These are phyloP conservation scores for Blakeslea trispora DNA, from an alignment of 371 early-diverging fungal genomes.

Conservation along the genomic window DNA sequence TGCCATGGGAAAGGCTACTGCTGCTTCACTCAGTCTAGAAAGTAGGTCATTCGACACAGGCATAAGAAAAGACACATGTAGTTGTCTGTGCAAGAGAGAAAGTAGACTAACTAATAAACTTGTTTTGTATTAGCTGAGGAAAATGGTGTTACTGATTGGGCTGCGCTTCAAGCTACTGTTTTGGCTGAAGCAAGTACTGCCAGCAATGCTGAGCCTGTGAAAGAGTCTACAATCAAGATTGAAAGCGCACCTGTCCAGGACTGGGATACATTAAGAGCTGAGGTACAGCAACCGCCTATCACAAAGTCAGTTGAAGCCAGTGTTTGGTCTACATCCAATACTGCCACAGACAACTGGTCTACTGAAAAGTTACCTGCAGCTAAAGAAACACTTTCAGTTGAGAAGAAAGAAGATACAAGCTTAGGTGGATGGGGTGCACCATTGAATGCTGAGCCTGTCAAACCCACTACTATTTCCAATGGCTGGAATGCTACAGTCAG, in stretches of 20 bases:
- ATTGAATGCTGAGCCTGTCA: neutral
- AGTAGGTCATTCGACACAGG: too few relatives aligned
- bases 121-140: too few relatives aligned
- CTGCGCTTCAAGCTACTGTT: neutral
- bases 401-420: neutral
- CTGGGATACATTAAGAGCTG: neutral
- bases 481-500: neutral
- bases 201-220: too few relatives aligned
- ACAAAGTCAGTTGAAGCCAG: neutral
- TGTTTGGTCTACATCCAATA: neutral
- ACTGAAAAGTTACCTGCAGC: neutral
- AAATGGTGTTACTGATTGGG: neutral
- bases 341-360: neutral
- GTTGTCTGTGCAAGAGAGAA: neutral
- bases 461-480: neutral
- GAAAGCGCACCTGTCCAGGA: neutral
- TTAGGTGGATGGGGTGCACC: neutral
- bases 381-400: neutral
- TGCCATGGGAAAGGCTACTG: too few relatives aligned
- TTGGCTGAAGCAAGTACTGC: neutral
- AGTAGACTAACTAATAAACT: too few relatives aligned
- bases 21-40: too few relatives aligned
- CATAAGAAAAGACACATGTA: too few relatives aligned
- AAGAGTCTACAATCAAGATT: neutral
- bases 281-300: neutral